These are phyloP conservation scores for Penicillium parvum DNA, from an alignment of 495 filamentous ascomycete species.

Conservation along the genomic window DNA sequence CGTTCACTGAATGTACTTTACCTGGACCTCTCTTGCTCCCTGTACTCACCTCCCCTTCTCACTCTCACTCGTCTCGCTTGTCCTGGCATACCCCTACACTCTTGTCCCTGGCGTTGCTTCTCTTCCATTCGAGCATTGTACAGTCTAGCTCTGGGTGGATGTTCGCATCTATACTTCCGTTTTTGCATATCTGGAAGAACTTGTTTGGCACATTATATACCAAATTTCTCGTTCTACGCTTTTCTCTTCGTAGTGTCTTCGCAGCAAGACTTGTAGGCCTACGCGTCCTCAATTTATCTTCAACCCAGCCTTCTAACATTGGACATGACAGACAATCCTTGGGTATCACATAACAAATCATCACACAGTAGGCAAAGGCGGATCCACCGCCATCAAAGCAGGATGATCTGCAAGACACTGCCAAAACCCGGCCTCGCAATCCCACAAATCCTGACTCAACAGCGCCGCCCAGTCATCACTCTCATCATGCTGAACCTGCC, in stretches of 20 bases:
- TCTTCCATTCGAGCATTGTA: constrained; percentile 20
- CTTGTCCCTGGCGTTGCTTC: constrained; percentile 7
- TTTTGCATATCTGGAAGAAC: constrained; percentile 15
- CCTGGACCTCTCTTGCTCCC: not conserved
- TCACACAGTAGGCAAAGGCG: constrained; percentile 15
- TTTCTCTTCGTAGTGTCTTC: constrained; percentile 1
- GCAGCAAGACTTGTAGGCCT: too few relatives aligned
- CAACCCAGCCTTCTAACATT: too few relatives aligned
- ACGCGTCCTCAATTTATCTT: too few relatives aligned
- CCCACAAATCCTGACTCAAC: constrained; percentile 31
- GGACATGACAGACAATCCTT: too few relatives aligned
- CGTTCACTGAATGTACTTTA: constrained; percentile 31
- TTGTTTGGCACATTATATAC: constrained; percentile 16
- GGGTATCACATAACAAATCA: not conserved
- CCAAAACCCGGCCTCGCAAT: constrained; percentile 32
- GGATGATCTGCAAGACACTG: constrained; percentile 32
- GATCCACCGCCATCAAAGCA: constrained; percentile 24
- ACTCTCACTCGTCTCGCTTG: not conserved
- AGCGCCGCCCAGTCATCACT: constrained; percentile 27
- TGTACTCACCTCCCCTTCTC: not conserved
- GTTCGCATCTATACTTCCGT: constrained; percentile 6
- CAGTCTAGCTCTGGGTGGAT: constrained; percentile 16
- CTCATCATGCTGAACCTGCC: constrained; percentile 6
- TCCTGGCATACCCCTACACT: constrained; percentile 10
- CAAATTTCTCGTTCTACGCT: constrained; percentile 12